phyloP scores from a whole-genome alignment of 176 grass and related monocot genomes.

The Juncus effusus region DNA sequence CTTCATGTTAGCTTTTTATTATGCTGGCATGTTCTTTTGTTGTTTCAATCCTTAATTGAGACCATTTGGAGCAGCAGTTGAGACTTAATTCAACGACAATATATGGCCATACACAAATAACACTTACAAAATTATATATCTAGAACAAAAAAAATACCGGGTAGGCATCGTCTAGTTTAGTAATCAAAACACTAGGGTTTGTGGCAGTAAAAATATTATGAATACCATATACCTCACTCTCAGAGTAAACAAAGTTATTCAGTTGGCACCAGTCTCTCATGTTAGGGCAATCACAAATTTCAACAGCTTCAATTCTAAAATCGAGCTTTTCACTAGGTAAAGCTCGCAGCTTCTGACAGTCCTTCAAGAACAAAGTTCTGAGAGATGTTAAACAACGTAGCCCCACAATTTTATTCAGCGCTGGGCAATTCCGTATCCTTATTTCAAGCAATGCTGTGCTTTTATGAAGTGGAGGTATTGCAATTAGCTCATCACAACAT shows the following conservation, averaged over 20 bases:
- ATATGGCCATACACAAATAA: too few relatives aligned
- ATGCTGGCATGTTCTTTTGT: too few relatives aligned
- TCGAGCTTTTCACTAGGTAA: background rate
- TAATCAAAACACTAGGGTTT: too few relatives aligned
- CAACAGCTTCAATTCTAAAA: background rate
- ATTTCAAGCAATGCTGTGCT: background rate
- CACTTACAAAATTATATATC: too few relatives aligned
- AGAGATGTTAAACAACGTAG: background rate
- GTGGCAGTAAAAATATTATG: too few relatives aligned
- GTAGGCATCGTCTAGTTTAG: too few relatives aligned
- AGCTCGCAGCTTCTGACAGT: background rate
- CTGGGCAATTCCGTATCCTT: background rate
- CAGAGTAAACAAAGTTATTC: background rate
- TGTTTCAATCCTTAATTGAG: too few relatives aligned
- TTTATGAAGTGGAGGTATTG: slow-evolving; percentile 2
- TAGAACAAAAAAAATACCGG: too few relatives aligned
- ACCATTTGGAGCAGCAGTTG: too few relatives aligned
- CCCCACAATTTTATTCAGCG: background rate
- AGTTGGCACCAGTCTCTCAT: background rate
- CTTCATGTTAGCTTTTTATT: too few relatives aligned
- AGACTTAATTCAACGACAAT: too few relatives aligned
- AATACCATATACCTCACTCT: too few relatives aligned
- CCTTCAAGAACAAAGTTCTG: background rate
- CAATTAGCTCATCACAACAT: background rate
- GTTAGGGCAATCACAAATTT: background rate